phyloP scores from a whole-genome alignment of 2,329 filamentous ascomycete species.

The Ascocoryne sarcoides region DNA sequence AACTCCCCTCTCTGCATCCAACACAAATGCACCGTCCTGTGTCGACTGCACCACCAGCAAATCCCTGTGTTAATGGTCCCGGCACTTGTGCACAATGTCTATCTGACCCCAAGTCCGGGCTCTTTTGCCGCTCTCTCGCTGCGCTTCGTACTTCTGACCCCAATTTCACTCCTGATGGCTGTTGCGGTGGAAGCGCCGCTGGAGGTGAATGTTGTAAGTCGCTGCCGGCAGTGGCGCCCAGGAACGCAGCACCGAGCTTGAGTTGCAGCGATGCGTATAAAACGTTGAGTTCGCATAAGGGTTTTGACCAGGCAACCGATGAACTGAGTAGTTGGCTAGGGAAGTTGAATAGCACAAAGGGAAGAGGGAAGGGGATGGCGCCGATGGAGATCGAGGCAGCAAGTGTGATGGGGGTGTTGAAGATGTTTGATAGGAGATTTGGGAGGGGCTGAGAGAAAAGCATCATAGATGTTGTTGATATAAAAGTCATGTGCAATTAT shows the following conservation, averaged over 20 bases:
- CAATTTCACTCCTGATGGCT: constrained; percentile 38
- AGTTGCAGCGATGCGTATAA: constrained; percentile 73
- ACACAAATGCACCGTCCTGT: constrained; percentile 27
- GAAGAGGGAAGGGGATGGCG: constrained; percentile 32
- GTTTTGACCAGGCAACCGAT: constrained; percentile 64
- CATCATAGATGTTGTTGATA: too few species aligned
- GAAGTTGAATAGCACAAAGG: constrained; percentile 53
- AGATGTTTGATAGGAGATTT: constrained; percentile 71
- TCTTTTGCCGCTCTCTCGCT: constrained; percentile 75
- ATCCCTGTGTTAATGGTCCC: constrained; percentile 48
- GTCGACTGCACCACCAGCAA: constrained; percentile 11
- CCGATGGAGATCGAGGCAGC: constrained; percentile 74
- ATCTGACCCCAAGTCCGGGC: constrained; percentile 66
- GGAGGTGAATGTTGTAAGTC: constrained; percentile 56
- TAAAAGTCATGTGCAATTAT: too few species aligned
- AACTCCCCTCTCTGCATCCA: constrained; percentile 41
- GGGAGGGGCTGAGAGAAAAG: constrained; percentile 33
- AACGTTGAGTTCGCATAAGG: constrained; percentile 66
- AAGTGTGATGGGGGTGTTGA: constrained; percentile 78
- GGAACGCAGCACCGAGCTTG: constrained; percentile 38
- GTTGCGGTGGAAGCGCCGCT: constrained; percentile 51
- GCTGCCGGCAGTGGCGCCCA: constrained; percentile 20
- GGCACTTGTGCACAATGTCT: constrained; percentile 74
- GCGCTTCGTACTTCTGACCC: constrained; percentile 39
- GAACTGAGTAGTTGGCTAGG: constrained; percentile 71